Conservation (phyloP, 106 monocot species). For the Alisma plantagoaquatica region DNA sequence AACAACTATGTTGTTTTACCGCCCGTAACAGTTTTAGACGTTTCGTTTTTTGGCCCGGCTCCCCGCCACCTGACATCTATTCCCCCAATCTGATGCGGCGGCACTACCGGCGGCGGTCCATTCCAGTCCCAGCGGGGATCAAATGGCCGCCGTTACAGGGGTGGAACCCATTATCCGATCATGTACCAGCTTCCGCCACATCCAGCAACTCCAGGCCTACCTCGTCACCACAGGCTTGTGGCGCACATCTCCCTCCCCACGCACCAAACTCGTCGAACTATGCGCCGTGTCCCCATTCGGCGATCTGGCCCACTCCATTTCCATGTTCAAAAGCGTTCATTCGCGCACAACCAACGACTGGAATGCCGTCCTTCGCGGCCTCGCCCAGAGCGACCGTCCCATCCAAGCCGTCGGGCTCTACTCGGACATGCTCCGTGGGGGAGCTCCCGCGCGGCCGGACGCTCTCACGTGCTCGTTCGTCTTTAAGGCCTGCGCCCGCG, state of each 20-base stretch:
- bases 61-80: no score
- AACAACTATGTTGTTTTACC: no score
- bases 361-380: constrained; percentile 63
- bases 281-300: constrained; percentile 34
- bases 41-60: no score
- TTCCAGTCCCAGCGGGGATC: background rate
- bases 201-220: constrained; percentile 54
- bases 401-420: constrained; percentile 34
- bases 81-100: no score
- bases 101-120: no score
- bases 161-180: constrained; percentile 25
- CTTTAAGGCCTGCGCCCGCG: constrained; percentile 49
- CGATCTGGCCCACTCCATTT: constrained; percentile 29
- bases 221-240: constrained; percentile 46
- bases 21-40: no score
- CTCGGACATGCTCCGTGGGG: constrained; percentile 17
- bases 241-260: constrained; percentile 22
- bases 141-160: background rate
- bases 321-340: constrained; percentile 21
- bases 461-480: constrained; percentile 79
- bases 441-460: constrained; percentile 37
- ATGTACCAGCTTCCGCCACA: constrained; percentile 27
- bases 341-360: constrained; percentile 59
- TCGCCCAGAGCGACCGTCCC: constrained; percentile 28
- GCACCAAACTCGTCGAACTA: constrained; percentile 37